Evolutionary conservation across 805 yeast species (phyloP).

Genomic region (Candida xiaguanensis): DNA sequence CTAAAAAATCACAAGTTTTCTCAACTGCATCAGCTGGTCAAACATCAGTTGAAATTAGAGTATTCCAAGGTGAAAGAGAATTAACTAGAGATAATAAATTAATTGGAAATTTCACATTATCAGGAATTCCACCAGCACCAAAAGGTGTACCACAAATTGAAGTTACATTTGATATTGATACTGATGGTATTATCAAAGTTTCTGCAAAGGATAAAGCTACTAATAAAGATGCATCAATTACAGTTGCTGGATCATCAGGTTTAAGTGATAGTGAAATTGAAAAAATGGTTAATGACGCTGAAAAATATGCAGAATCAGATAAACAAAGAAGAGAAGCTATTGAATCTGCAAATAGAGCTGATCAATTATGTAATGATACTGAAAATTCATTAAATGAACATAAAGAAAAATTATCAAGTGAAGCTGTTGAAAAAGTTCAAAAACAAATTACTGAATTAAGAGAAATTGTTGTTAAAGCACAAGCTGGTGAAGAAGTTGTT

Average conservation of each 20-base stretch:
- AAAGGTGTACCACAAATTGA: constrained; percentile 93
- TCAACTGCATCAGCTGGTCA: constrained; percentile 96
- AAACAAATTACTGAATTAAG: constrained; percentile 56
- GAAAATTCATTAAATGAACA: constrained; percentile 46
- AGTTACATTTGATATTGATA: constrained; percentile 94
- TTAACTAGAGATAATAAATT: constrained; percentile 96
- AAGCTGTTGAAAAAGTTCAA: constrained; percentile 44
- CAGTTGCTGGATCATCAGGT: constrained; percentile 96
- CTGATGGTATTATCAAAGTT: constrained; percentile 96
- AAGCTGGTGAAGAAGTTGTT: constrained; percentile 59
- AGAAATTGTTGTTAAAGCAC: constrained; percentile 64
- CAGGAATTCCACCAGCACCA: constrained; percentile 95
- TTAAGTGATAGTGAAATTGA: constrained; percentile 86
- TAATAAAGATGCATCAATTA: constrained; percentile 90
- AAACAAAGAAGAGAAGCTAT: constrained; percentile 80
- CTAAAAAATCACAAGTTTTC: constrained; percentile 94
- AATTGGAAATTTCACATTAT: constrained; percentile 92
- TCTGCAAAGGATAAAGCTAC: constrained; percentile 92
- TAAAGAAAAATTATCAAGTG: constrained; percentile 44
- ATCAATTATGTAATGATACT: constrained; percentile 60
- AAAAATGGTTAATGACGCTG: constrained; percentile 87
- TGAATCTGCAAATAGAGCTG: constrained; percentile 83
- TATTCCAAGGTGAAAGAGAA: constrained; percentile 99
- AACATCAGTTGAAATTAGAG: constrained; percentile 95
- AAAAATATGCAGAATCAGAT: constrained; percentile 83